Evolutionary conservation across 192 early-diverging fungal genomes (phyloP).

Genomic region (Linnemannia zychae): DNA sequence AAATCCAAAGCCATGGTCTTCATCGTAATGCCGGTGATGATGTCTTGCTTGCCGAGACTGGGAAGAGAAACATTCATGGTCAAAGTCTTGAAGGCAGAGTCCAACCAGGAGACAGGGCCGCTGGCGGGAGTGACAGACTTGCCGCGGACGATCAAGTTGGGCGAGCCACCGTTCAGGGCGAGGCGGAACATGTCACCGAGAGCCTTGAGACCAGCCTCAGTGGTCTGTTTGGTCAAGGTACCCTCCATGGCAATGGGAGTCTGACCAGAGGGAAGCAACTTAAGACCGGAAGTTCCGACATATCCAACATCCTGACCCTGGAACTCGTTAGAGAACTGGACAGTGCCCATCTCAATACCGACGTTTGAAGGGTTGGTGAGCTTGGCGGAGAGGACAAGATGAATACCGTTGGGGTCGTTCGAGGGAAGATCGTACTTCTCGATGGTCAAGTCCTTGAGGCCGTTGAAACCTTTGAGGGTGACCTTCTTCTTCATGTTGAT

Average conservation of each 20-base stretch:
- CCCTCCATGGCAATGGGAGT: constrained; percentile 61
- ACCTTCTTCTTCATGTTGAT: constrained; percentile 66
- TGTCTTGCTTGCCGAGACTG: constrained; percentile 56
- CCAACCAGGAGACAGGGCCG: constrained; percentile 63
- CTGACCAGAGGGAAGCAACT: constrained; percentile 30
- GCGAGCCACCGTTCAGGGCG: constrained; percentile 60
- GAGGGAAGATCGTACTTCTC: constrained; percentile 64
- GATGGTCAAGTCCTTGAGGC: constrained; percentile 57
- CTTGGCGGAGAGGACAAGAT: constrained; percentile 32
- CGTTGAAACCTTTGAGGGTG: constrained; percentile 63
- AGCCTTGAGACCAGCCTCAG: constrained; percentile 53
- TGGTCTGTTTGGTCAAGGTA: constrained; percentile 64
- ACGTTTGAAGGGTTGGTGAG: constrained; percentile 66
- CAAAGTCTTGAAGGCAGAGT: constrained; percentile 63
- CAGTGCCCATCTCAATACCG: constrained; percentile 67
- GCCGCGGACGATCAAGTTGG: constrained; percentile 64
- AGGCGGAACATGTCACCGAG: constrained; percentile 67
- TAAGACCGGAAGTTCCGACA: constrained; percentile 44
- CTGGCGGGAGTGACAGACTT: constrained; percentile 64
- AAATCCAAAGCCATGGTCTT: constrained; percentile 70
- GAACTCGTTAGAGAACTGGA: constrained; percentile 60
- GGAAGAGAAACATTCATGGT: constrained; percentile 65
- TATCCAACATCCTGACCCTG: constrained; percentile 58
- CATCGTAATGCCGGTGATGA: constrained; percentile 69
- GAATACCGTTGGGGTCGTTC: constrained; percentile 61